Conservation (phyloP, 768 basidiomycete species). For the Suillus luteus region DNA sequence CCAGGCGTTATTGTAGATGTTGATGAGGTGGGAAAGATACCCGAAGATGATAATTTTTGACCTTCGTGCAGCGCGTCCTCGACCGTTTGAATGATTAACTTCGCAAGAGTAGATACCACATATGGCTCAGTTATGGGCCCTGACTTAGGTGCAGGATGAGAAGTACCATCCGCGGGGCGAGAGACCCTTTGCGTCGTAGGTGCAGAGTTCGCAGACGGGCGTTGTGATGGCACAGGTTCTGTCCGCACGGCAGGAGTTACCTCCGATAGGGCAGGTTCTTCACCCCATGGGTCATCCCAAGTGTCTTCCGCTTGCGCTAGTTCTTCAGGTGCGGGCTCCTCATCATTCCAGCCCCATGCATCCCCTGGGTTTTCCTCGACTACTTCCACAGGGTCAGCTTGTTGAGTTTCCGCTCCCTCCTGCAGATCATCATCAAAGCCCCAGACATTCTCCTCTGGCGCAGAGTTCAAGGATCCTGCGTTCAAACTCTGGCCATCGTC, state of each 20-base stretch:
- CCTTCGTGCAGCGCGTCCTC: slow-evolving; percentile 70
- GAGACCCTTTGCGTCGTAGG: slow-evolving; percentile 26
- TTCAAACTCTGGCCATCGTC: slow-evolving; percentile 41
- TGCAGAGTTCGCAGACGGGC: slow-evolving; percentile 42
- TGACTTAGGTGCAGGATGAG: slow-evolving; percentile 22
- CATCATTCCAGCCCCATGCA: slow-evolving; percentile 81
- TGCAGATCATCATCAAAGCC: slow-evolving; percentile 53
- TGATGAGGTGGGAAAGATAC: slow-evolving; percentile 44
- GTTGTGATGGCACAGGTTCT: slow-evolving; percentile 31
- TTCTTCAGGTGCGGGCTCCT: slow-evolving; percentile 34
- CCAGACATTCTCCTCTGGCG: slow-evolving; percentile 43
- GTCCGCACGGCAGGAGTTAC: slow-evolving; percentile 30
- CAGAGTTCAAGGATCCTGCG: slow-evolving; percentile 29
- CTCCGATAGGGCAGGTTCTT: slow-evolving; percentile 37
- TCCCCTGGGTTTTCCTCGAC: slow-evolving; percentile 46
- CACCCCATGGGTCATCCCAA: slow-evolving; percentile 75
- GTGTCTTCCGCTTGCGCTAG: slow-evolving; percentile 43
- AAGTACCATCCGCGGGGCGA: slow-evolving; percentile 22
- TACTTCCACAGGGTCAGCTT: slow-evolving; percentile 19
- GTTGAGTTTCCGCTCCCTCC: slow-evolving; percentile 23
- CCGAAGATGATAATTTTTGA: slow-evolving; percentile 58
- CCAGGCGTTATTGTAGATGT: slow-evolving; percentile 45
- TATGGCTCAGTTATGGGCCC: slow-evolving; percentile 50
- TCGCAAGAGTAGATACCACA: slow-evolving; percentile 57
- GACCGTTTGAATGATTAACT: slow-evolving; percentile 54